Conservation (phyloP, 495 filamentous ascomycete species). For the Aspergillus leporis region DNA sequence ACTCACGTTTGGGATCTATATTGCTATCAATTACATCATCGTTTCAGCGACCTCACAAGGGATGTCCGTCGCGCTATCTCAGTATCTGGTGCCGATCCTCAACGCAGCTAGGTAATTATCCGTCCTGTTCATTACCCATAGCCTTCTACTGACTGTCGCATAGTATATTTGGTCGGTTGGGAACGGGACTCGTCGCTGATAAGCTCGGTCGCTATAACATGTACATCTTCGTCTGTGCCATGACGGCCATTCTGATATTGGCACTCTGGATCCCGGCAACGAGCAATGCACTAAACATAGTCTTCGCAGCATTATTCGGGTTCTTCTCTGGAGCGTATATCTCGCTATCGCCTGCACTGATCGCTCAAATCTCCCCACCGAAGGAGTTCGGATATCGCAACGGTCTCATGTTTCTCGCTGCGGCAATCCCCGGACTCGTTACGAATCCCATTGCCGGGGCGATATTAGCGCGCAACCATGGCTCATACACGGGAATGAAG, state of each 20-base stretch:
- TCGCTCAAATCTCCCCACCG: conserved; percentile 29
- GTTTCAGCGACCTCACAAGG: conserved; percentile 19
- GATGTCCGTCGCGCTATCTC: conserved; percentile 23
- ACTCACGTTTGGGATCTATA: conserved; percentile 43
- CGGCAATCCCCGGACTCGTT: conserved; percentile 44
- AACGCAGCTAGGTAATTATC: conserved; percentile 28
- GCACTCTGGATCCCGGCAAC: conserved; percentile 35
- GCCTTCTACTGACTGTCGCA: neutral
- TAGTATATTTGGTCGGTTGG: conserved; percentile 32
- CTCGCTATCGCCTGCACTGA: conserved; percentile 27
- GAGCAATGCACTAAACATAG: conserved; percentile 24
- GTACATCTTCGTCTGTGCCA: conserved; percentile 20
- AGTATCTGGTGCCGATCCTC: conserved; percentile 33
- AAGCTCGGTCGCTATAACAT: conserved; percentile 38
- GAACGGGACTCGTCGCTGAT: conserved; percentile 31
- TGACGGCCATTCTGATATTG: conserved; percentile 29
- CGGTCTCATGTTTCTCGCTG: conserved; percentile 23
- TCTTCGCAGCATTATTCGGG: conserved; percentile 33
- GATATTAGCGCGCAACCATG: conserved; percentile 21
- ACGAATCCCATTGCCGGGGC: conserved; percentile 66
- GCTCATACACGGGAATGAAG: conserved; percentile 24
- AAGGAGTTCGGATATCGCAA: conserved; percentile 28
- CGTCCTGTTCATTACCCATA: too few relatives aligned
- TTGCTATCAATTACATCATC: conserved; percentile 33
- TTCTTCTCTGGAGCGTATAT: conserved; percentile 37